phyloP scores from a whole-genome alignment of 2,329 filamentous ascomycete species.

The Cladophialophora carrionii region DNA sequence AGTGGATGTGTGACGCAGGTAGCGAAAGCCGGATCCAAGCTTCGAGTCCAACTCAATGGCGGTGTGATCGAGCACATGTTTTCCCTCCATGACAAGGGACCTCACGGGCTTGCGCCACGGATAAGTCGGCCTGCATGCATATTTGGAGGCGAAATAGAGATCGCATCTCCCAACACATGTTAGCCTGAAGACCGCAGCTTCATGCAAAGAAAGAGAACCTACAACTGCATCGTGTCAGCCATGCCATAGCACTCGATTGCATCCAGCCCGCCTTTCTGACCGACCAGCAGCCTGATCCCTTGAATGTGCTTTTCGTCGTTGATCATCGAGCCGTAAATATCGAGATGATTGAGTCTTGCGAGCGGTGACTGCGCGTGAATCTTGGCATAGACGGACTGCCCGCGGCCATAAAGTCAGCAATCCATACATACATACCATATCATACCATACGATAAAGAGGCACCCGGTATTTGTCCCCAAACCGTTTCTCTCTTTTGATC shows the following conservation, averaged over 20 bases:
- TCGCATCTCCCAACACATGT: conserved; percentile 22
- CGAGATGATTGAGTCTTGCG: conserved; percentile 24
- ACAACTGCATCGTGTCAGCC: conserved; percentile 34
- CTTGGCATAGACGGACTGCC: conserved; percentile 11
- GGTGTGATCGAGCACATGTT: conserved; percentile 23
- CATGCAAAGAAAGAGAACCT: background rate
- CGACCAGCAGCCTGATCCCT: conserved; percentile 27
- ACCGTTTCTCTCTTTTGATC: background rate
- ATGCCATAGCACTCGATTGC: conserved; percentile 27
- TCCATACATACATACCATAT: background rate
- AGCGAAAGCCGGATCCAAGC: conserved; percentile 31
- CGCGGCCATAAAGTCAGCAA: background rate
- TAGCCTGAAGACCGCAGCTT: background rate
- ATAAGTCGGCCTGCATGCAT: conserved; percentile 21
- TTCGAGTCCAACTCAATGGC: conserved; percentile 30
- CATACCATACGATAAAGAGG: background rate
- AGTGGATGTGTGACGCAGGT: conserved; percentile 19
- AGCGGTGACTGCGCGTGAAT: conserved; percentile 27
- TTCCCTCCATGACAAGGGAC: conserved; percentile 27
- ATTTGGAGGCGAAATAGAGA: conserved; percentile 32
- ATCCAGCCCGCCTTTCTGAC: conserved; percentile 28
- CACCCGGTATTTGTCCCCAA: background rate
- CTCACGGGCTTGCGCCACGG: conserved; percentile 11
- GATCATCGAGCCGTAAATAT: conserved; percentile 32
- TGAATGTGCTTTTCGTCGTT: conserved; percentile 30